Conservation (phyloP, 345 rosid species). For the Acer yangbiense region DNA sequence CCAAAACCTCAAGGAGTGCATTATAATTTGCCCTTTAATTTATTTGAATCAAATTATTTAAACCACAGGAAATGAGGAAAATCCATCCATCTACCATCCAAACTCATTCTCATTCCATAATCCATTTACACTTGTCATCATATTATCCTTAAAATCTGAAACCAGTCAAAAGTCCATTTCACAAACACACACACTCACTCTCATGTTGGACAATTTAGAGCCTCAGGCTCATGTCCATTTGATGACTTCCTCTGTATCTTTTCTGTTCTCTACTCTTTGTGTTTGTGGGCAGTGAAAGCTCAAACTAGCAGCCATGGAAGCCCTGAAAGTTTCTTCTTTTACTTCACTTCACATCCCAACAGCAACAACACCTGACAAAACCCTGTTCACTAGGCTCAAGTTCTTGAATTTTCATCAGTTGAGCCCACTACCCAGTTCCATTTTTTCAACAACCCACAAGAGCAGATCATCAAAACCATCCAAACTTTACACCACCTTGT, state of each 20-base stretch:
- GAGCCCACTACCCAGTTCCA: conserved; percentile 15
- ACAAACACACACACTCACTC: not conserved
- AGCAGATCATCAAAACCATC: conserved; percentile 17
- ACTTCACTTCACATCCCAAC: conserved; percentile 24
- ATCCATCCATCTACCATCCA: not conserved
- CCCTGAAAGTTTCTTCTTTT: conserved; percentile 31
- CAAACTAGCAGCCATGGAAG: conserved; percentile 39
- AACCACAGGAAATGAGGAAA: not conserved
- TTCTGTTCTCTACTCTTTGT: not conserved
- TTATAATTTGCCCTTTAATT: no score
- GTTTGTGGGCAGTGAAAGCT: not conserved
- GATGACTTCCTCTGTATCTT: not conserved
- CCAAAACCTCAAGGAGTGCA: no score
- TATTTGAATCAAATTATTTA: no score
- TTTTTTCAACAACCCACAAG: conserved; percentile 5
- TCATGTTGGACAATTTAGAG: not conserved
- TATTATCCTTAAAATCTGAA: not conserved
- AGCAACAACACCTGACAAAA: conserved; percentile 12
- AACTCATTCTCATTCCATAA: not conserved
- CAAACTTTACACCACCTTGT: conserved; percentile 34
- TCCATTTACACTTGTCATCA: not conserved
- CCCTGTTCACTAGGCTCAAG: conserved; percentile 25
- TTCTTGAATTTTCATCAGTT: conserved; percentile 19
- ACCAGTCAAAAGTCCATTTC: not conserved
- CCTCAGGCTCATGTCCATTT: not conserved